Conservation (phyloP, 139 green algal species). For the Volvox reticuliferus region DNA sequence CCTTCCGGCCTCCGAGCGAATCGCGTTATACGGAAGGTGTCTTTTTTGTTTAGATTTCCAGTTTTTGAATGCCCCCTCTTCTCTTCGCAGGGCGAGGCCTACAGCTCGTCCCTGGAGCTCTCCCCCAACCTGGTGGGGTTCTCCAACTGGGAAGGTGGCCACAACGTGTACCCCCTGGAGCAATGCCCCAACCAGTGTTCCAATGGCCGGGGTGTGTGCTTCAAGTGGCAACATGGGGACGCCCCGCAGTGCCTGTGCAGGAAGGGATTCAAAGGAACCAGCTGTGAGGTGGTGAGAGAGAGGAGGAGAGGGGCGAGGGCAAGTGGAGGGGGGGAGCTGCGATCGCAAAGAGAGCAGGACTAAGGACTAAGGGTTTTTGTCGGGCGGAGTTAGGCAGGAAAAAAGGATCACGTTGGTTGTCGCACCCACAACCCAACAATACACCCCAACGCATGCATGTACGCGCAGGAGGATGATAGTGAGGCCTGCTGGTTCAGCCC, state of each 20-base stretch:
- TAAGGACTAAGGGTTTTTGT: too few species aligned
- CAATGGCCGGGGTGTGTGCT: conserved; percentile 38
- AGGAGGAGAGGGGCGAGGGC: neutral
- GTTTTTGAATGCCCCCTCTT: neutral
- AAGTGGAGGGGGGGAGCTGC: neutral
- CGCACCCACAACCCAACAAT: too few species aligned
- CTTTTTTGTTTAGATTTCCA: neutral
- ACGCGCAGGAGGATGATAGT: neutral
- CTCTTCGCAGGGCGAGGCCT: neutral
- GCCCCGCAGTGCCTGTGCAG: conserved; percentile 11
- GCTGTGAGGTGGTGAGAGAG: neutral
- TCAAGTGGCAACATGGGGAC: neutral
- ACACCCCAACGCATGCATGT: too few species aligned
- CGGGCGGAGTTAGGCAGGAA: too few species aligned
- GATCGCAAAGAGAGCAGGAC: too few species aligned
- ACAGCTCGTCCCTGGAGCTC: neutral
- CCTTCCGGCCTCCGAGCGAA: too few species aligned
- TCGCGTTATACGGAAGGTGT: too few species aligned
- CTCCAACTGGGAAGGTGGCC: neutral
- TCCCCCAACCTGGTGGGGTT: neutral
- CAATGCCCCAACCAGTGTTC: conserved; percentile 4
- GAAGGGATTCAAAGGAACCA: conserved; percentile 29
- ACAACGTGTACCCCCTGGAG: conserved; percentile 3
- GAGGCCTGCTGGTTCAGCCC: conserved; percentile 47
- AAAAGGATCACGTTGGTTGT: too few species aligned